Conservation (phyloP, 2,329 filamentous ascomycete species). For the Alternaria sp. region DNA sequence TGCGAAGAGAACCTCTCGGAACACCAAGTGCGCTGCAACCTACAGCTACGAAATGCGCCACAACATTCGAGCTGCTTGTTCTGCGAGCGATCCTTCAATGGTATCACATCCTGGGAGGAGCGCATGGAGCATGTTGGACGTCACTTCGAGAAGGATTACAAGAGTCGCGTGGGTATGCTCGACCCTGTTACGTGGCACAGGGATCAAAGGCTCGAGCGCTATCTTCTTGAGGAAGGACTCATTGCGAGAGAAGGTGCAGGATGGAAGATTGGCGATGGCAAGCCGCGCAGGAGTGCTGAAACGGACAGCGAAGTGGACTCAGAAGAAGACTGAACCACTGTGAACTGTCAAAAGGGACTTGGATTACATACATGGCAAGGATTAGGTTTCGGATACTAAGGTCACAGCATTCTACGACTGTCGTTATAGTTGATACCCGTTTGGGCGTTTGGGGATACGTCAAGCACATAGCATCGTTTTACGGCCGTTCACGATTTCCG, state of each 20-base stretch:
- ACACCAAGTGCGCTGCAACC: slow-evolving; percentile 65
- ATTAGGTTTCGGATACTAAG: not conserved
- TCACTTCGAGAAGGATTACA: slow-evolving; percentile 70
- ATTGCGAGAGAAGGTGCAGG: slow-evolving; percentile 34
- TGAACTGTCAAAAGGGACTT: not conserved
- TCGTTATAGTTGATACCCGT: slow-evolving; percentile 9
- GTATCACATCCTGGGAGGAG: slow-evolving; percentile 73
- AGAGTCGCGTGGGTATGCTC: slow-evolving; percentile 16
- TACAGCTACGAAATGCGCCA: slow-evolving; percentile 68
- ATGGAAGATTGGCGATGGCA: slow-evolving; percentile 47
- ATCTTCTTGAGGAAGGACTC: slow-evolving; percentile 49
- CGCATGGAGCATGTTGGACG: slow-evolving; percentile 86
- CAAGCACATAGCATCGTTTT: not conserved
- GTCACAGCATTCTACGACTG: not conserved
- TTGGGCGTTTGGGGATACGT: not conserved
- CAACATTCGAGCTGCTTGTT: slow-evolving; percentile 66
- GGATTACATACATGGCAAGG: not conserved
- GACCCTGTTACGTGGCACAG: slow-evolving; percentile 33
- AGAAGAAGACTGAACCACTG: slow-evolving; percentile 15
- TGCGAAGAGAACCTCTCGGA: slow-evolving; percentile 61
- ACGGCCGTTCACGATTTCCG: not conserved
- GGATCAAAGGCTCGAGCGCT: slow-evolving; percentile 44
- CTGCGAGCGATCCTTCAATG: slow-evolving; percentile 70
- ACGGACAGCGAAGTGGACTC: slow-evolving; percentile 18
- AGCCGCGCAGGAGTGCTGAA: slow-evolving; percentile 12